Percentiles rank a stretch among this genome's conserved stretches.
Conservation (phyloP, 306 rosid genomes). For the Hylodesmum podocarpum region DNA sequence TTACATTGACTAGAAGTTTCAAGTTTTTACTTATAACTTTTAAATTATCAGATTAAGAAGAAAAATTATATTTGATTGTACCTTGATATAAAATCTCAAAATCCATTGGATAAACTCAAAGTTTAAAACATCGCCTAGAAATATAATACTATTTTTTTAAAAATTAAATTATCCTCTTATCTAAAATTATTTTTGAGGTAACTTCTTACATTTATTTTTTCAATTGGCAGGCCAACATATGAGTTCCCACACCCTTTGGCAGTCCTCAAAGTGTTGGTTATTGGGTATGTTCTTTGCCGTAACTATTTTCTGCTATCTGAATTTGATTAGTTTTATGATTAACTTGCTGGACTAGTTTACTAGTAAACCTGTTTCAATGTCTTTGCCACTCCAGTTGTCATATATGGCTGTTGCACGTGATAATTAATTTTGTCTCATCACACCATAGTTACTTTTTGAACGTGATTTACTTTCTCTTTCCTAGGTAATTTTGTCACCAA, state of each 20-base stretch:
- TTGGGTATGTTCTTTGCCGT: slow-evolving; percentile 57
- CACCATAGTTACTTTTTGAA: no score
- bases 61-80: neutral
- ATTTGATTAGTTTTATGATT: slow-evolving; percentile 16
- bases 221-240: slow-evolving; percentile 80
- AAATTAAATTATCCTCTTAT: neutral
- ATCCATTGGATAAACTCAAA: neutral
- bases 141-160: neutral
- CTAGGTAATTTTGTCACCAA: no score
- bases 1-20: neutral
- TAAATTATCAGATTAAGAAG: neutral
- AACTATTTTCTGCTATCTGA: slow-evolving; percentile 5
- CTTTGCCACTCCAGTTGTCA: slow-evolving; percentile 61
- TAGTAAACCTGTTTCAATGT: slow-evolving; percentile 21
- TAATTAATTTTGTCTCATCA: no score
- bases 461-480: no score
- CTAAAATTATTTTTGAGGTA: slow-evolving; percentile 12
- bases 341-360: slow-evolving; percentile 3
- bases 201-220: slow-evolving; percentile 32
- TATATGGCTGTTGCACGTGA: no score
- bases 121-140: neutral
- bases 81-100: neutral
- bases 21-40: neutral
- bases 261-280: slow-evolving; percentile 81
- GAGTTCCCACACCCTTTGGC: slow-evolving; percentile 90